Conservation (phyloP, 352 stramenopile genomes). For the Phytophthora ramorum region DNA sequence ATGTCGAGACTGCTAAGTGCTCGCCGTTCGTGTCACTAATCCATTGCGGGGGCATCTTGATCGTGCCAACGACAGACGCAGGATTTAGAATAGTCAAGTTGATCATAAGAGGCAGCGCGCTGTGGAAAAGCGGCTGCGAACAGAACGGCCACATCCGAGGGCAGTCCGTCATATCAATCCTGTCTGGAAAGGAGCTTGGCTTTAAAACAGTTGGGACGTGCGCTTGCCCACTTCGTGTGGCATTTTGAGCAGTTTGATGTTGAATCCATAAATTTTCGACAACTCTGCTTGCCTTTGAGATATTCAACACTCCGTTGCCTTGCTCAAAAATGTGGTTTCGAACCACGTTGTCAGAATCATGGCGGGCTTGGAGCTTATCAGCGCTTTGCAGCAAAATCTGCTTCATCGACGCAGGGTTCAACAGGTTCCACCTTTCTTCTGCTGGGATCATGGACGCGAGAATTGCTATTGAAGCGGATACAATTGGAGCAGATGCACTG, state of each 20-base stretch:
- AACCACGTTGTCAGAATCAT: conserved; percentile 48
- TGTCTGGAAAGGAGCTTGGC: conserved; percentile 66
- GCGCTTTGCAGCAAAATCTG: conserved; percentile 70
- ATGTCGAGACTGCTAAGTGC: conserved; percentile 55
- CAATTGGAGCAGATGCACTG: conserved; percentile 85
- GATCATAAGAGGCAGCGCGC: conserved; percentile 72
- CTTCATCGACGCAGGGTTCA: conserved; percentile 79
- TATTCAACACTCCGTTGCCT: conserved; percentile 76
- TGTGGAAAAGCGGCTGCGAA: conserved; percentile 80
- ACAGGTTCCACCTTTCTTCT: conserved; percentile 55
- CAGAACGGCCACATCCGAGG: conserved; percentile 91
- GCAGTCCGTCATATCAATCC: conserved; percentile 78
- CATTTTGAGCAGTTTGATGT: conserved; percentile 34
- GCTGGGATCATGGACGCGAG: conserved; percentile 75
- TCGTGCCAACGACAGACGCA: conserved; percentile 47
- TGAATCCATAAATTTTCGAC: conserved; percentile 50
- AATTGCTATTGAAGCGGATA: conserved; percentile 78
- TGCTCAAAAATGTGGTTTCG: conserved; percentile 90
- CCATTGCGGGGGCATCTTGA: conserved; percentile 64
- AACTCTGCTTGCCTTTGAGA: conserved; percentile 59
- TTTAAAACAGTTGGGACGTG: conserved; percentile 23
- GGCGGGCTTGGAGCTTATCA: conserved; percentile 45
- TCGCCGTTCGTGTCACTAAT: conserved; percentile 55
- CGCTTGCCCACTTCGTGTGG: conserved; percentile 7
- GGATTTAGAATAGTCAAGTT: conserved; percentile 90